Conservation (phyloP, 2,329 filamentous ascomycete genomes). For the Pseudogymnoascus sp. region DNA sequence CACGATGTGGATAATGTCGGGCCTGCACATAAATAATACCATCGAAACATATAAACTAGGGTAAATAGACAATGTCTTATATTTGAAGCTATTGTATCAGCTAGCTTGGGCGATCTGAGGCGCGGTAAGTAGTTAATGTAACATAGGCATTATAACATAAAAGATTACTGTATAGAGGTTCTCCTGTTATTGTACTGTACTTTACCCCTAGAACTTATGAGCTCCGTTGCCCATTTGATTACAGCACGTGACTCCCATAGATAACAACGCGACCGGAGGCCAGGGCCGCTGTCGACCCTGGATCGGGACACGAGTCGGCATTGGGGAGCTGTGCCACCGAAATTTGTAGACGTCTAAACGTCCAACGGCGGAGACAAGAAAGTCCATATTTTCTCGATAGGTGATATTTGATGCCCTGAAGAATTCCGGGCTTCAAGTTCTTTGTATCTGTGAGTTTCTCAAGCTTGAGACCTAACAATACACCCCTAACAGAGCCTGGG, state of each 20-base stretch:
- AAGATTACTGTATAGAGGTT: not conserved
- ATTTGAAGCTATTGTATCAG: not conserved
- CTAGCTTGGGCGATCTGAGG: too few relatives aligned
- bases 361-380: not conserved
- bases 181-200: not conserved
- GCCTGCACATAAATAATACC: not conserved
- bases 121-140: not conserved
- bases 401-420: not conserved
- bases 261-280: conserved; percentile 3
- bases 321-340: conserved; percentile 7
- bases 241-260: not conserved
- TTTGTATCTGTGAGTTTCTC: not conserved
- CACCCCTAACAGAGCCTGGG: not conserved
- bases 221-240: not conserved
- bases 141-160: not conserved
- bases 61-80: not conserved
- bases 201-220: not conserved
- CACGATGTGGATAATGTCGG: not conserved
- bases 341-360: conserved; percentile 1
- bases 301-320: conserved; percentile 7
- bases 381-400: not conserved
- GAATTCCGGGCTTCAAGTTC: not conserved
- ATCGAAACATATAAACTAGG: not conserved
- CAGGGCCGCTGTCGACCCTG: conserved; percentile 5
- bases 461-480: not conserved